Conservation (phyloP, 2,329 filamentous ascomycete genomes). For the Clathrospora elynae region DNA sequence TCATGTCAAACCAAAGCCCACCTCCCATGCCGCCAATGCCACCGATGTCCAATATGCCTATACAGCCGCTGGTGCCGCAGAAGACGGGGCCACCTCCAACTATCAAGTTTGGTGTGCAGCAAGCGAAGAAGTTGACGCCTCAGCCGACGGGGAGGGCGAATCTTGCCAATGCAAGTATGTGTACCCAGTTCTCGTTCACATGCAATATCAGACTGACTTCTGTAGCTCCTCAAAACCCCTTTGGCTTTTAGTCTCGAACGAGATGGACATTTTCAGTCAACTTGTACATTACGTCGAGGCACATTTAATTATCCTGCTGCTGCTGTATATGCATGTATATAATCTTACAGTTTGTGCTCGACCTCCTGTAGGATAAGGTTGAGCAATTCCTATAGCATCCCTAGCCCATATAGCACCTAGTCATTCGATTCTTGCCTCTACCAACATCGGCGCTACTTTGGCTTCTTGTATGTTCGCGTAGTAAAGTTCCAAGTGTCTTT, state of each 20-base stretch:
- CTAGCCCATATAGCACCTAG: neutral
- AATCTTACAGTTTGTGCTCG: conserved; percentile 3
- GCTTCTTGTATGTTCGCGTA: no score
- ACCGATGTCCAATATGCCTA: conserved; percentile 61
- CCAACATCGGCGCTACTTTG: no score
- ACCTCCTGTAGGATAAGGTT: neutral
- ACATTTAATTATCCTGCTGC: conserved; percentile 2
- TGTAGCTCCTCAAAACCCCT: conserved; percentile 72
- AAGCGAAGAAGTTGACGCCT: conserved; percentile 75
- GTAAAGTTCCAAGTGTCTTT: no score
- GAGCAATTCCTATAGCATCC: neutral
- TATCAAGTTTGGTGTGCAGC: conserved; percentile 82
- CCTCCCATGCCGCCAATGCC: conserved; percentile 63
- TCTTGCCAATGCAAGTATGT: conserved; percentile 94
- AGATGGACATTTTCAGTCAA: neutral
- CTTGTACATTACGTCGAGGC: conserved; percentile 1
- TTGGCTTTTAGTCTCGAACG: conserved; percentile 62
- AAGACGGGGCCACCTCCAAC: conserved; percentile 85
- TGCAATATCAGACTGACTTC: conserved; percentile 11
- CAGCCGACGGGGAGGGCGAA: conserved; percentile 94
- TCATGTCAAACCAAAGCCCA: conserved; percentile 54
- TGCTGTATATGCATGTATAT: conserved; percentile 19
- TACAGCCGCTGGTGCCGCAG: conserved; percentile 71
- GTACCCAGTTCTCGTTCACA: neutral
- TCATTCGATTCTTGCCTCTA: no score